Evolutionary conservation across 2,329 filamentous ascomycete genomes (phyloP), one percentile per base, ranked within the genome.

Genomic region (Neurospora crassa): DNA sequence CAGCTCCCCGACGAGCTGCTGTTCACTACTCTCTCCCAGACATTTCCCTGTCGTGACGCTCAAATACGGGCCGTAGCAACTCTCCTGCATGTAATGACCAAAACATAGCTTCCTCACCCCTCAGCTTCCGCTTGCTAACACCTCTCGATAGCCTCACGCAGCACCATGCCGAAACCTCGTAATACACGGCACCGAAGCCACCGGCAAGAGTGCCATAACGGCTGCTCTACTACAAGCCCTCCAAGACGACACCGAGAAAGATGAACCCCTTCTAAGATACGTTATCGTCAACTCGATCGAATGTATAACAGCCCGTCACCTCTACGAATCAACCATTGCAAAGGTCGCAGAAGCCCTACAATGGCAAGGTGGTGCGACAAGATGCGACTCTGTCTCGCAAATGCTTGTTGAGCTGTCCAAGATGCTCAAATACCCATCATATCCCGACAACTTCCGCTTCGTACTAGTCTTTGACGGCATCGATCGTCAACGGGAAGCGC

Each of bases 401-500:
- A 83, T 98, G 73, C 86, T 87, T 1, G 91, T 93, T 37, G 89
- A 94, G 76, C 83, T 98, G 71, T 86, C 86, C 73, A 87, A 84
- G 77, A 83, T 93, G 80, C 80, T 94, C 67, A 81, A 85, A 69
- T 84, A 85, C 73, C 76, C 77, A 14, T 71, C 76, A 7, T 75
- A 79, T 8, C 79, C 80, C 47, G 75, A 78, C 24, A 76, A 78
- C 67, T 84, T 83, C 74, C 89, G 90, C 74, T 94, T 97, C 76
- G 89, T 95, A 10, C 81, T 98, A 71, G 92, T 97, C 12, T 86
- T 98, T 74, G 96, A 98, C 82, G 92, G 89, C 12, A 90, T 98
- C 71, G 95, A 98, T 79, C 88, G 86, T 73, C 92, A 97, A 79
- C 86, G 91, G 77, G 95, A 98, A 78, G 89, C 91, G 6, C 89